phyloP scores from a whole-genome alignment of 2,329 filamentous ascomycete species.

The Metarhizium humberi region DNA sequence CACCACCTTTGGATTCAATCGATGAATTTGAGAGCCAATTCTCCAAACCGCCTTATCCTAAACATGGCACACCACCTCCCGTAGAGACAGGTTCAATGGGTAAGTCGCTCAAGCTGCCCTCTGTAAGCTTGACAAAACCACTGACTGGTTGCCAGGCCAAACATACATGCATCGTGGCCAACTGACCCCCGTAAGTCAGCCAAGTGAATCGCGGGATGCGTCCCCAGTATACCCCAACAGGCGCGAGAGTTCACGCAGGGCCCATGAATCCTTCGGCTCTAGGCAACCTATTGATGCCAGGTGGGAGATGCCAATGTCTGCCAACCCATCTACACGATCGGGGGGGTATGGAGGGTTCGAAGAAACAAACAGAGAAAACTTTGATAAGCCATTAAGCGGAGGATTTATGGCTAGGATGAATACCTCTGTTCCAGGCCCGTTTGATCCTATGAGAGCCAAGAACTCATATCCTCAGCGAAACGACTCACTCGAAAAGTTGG shows the following conservation, averaged over 20 bases:
- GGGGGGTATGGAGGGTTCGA: constrained; percentile 40
- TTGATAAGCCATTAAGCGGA: constrained; percentile 11
- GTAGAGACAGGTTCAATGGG: constrained; percentile 45
- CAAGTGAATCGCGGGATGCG: constrained; percentile 47
- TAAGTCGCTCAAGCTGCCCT: constrained; percentile 21
- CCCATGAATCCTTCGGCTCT: constrained; percentile 36
- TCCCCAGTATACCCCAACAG: constrained; percentile 53
- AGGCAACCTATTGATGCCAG: not conserved
- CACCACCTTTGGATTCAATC: constrained; percentile 26
- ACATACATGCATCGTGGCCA: constrained; percentile 43
- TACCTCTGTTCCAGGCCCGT: constrained; percentile 56
- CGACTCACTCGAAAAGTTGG: constrained; percentile 16
- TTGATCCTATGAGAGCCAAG: constrained; percentile 38
- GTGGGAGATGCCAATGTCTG: not conserved
- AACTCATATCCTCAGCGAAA: constrained; percentile 25
- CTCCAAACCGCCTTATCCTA: constrained; percentile 20
- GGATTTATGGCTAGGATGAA: constrained; percentile 54
- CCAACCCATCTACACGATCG: constrained; percentile 18
- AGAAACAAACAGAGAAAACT: constrained; percentile 1
- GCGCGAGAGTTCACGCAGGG: constrained; percentile 30
- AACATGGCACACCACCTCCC: constrained; percentile 32
- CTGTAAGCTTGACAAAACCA: not conserved
- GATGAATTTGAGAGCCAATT: constrained; percentile 18
- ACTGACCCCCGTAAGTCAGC: constrained; percentile 54
- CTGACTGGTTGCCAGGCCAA: constrained; percentile 1